Evolutionary conservation across 176 grass and related monocot species (phyloP).

Genomic region (Ensete glaucum): DNA sequence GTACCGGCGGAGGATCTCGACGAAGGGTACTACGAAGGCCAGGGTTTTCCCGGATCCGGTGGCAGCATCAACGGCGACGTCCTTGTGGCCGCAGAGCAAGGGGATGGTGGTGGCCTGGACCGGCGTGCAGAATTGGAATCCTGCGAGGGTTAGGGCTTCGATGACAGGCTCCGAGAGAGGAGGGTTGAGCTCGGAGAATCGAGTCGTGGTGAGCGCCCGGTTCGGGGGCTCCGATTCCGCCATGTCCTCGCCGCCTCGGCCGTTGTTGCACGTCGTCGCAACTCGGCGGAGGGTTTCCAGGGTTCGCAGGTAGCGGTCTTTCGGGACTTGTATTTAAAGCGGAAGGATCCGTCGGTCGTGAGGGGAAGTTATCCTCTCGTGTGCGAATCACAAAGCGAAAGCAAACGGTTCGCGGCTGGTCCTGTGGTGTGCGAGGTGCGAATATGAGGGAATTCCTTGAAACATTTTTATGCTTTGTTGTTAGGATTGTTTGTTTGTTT

Average conservation of each 20-base stretch:
- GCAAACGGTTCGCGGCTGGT: too few species aligned
- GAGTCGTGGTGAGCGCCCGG: conserved; percentile 48
- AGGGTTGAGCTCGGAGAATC: conserved; percentile 56
- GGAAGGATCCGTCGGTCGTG: not conserved
- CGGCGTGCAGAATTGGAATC: conserved; percentile 68
- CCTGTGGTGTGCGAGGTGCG: too few species aligned
- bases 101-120: conserved; percentile 84
- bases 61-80: conserved; percentile 81
- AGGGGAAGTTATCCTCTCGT: too few species aligned
- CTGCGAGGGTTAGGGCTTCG: conserved; percentile 44
- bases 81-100: conserved; percentile 70
- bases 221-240: conserved; percentile 34
- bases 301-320: too few species aligned
- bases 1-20: conserved; percentile 71
- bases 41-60: conserved; percentile 95
- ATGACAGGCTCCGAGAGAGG: conserved; percentile 49
- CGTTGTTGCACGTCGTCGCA: not conserved
- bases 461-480: too few species aligned
- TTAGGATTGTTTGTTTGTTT: too few species aligned
- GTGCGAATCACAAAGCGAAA: not conserved
- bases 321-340: not conserved
- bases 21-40: conserved; percentile 71
- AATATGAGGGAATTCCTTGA: too few species aligned
- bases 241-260: not conserved
- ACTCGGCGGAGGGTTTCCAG: not conserved